Conservation (phyloP, 1,284 basidiomycete species). For the Apiotrichum sp. region DNA sequence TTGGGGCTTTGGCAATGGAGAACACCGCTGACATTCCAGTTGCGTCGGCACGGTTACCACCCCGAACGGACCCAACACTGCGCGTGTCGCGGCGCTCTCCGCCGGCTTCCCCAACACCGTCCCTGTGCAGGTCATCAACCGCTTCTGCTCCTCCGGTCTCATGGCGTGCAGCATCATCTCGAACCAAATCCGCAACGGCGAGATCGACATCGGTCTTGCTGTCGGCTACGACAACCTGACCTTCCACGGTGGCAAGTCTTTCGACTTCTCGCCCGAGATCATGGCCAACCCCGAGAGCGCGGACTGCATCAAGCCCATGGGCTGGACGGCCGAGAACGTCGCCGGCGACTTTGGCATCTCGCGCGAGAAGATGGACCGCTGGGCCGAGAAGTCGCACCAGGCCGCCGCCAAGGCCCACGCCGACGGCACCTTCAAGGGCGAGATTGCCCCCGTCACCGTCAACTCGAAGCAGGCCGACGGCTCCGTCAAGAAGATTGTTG, state of each 20-base stretch:
- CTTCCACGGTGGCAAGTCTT: constrained; percentile 3
- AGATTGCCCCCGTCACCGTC: constrained; percentile 77
- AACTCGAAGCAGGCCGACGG: constrained; percentile 47
- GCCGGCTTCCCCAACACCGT: constrained; percentile 40
- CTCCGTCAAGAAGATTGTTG: constrained; percentile 57
- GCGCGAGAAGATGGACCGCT: constrained; percentile 70
- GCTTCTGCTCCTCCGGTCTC: constrained; percentile 90
- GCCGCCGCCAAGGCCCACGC: constrained; percentile 74
- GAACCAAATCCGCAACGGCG: constrained; percentile 72
- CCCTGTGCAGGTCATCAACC: constrained; percentile 83
- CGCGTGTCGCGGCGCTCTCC: constrained; percentile 9
- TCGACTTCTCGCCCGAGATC: constrained; percentile 60
- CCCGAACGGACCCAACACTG: constrained; percentile 13
- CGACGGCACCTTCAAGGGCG: constrained; percentile 75
- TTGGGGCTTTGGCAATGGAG: too few species aligned
- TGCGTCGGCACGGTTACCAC: constrained; percentile 13
- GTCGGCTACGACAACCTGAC: constrained; percentile 95
- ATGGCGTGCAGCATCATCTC: constrained; percentile 68
- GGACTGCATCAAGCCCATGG: constrained; percentile 94
- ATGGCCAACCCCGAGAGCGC: constrained; percentile 70
- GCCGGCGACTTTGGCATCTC: constrained; percentile 62
- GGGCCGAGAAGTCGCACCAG: constrained; percentile 71
- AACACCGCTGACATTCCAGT: background rate
- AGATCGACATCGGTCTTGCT: constrained; percentile 90
- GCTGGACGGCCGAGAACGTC: constrained; percentile 96